Conservation (phyloP, 1,139 yeast genomes). For the Blastobotrys elegans region DNA sequence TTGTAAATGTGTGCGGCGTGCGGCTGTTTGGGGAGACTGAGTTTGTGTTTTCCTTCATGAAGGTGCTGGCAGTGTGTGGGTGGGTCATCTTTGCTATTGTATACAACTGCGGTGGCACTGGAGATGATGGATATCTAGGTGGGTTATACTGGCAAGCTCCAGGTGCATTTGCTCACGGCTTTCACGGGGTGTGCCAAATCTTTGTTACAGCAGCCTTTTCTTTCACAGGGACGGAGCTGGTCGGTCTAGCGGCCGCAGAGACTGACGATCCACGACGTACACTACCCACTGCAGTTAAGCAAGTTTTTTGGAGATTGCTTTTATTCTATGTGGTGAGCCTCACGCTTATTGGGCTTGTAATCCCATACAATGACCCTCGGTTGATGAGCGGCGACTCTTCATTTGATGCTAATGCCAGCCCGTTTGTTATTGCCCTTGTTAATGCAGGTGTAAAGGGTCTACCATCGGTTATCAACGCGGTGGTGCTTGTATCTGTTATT, state of each 20-base stretch:
- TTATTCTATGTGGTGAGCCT: constrained; percentile 59
- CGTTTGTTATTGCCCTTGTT: constrained; percentile 64
- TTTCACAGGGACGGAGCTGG: constrained; percentile 77
- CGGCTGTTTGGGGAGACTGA: constrained; percentile 74
- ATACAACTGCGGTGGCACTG: constrained; percentile 68
- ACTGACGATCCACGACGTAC: constrained; percentile 66
- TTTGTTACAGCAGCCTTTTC: constrained; percentile 86
- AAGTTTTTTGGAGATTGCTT: constrained; percentile 66
- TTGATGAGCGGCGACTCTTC: constrained; percentile 44
- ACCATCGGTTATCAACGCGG: constrained; percentile 69
- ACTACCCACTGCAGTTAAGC: constrained; percentile 65
- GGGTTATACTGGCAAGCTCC: constrained; percentile 56
- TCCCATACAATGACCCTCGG: constrained; percentile 51
- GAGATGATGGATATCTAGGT: constrained; percentile 58
- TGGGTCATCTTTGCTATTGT: constrained; percentile 60
- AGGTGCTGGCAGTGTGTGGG: constrained; percentile 55
- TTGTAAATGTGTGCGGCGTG: constrained; percentile 63
- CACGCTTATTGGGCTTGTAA: constrained; percentile 55
- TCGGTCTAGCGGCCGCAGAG: constrained; percentile 83
- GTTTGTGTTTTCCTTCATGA: constrained; percentile 51
- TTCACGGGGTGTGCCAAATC: constrained; percentile 75
- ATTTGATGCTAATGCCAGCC: constrained; percentile 57
- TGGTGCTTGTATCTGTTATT: constrained; percentile 61
- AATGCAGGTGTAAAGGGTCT: constrained; percentile 55
- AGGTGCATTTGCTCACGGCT: constrained; percentile 59